A percentile compares a stretch with the other conserved stretches of the same genome.
phyloP scores from a whole-genome alignment of 495 filamentous ascomycete species.

The Penicillium soppii region DNA sequence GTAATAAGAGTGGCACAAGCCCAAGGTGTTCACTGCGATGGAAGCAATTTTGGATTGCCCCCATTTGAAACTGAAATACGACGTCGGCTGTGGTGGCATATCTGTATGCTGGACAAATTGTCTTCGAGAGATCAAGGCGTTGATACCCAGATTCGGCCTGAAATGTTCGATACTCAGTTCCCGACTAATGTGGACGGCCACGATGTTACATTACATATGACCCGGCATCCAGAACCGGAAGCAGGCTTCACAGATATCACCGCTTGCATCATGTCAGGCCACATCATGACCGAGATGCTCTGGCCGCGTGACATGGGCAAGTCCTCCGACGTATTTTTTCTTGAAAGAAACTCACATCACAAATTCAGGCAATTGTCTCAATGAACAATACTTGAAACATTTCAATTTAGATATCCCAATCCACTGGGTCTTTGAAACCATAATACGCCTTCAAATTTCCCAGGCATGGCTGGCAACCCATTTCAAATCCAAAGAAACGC shows the following conservation, averaged over 20 bases:
- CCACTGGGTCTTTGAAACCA: constrained; percentile 66
- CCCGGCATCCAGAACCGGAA: constrained; percentile 48
- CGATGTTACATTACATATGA: constrained; percentile 60
- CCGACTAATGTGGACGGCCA: constrained; percentile 69
- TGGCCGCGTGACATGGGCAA: constrained; percentile 1
- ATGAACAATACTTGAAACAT: constrained; percentile 61
- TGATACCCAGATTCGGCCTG: constrained; percentile 63
- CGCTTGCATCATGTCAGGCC: constrained; percentile 62
- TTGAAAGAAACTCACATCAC: not conserved
- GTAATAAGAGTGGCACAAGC: constrained; percentile 69
- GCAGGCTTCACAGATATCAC: constrained; percentile 69
- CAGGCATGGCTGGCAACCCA: constrained; percentile 60
- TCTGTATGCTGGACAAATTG: constrained; percentile 69
- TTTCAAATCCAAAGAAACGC: constrained; percentile 39
- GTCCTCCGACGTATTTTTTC: not conserved
- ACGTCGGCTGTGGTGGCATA: constrained; percentile 74
- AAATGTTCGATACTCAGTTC: constrained; percentile 61
- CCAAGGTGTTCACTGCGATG: constrained; percentile 71
- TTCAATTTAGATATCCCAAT: constrained; percentile 58
- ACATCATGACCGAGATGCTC: constrained; percentile 43
- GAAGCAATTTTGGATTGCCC: constrained; percentile 52
- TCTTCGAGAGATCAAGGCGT: constrained; percentile 74
- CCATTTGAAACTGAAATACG: constrained; percentile 77
- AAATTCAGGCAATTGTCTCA: constrained; percentile 34
- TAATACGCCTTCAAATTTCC: constrained; percentile 62